These are phyloP conservation scores for Sarcomyxa edulis DNA, from an alignment of 768 basidiomycete genomes.

Conservation along the genomic window DNA sequence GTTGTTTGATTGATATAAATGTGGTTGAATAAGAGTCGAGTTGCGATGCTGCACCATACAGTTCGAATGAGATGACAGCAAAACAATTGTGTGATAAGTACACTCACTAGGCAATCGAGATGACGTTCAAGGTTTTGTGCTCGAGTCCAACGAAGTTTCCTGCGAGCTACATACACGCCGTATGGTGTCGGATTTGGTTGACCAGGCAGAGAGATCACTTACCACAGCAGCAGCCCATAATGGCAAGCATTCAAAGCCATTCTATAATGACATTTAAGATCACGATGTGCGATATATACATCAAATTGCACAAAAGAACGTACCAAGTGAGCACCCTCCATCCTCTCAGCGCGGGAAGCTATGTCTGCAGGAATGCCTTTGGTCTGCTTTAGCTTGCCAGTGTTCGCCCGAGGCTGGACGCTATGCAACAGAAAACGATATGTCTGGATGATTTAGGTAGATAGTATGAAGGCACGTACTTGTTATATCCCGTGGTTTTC, in stretches of 20 bases:
- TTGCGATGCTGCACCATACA: constrained; percentile 2
- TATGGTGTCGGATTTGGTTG: too few relatives aligned
- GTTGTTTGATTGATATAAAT: constrained; percentile 18
- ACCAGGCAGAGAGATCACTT: too few relatives aligned
- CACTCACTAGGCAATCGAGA: constrained; percentile 24
- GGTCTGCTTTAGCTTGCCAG: constrained; percentile 14
- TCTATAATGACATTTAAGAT: constrained; percentile 7
- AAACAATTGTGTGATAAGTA: not conserved
- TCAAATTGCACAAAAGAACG: not conserved
- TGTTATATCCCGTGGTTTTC: constrained; percentile 18
- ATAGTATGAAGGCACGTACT: too few relatives aligned
- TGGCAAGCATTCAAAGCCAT: constrained; percentile 27
- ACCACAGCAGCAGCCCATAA: constrained; percentile 29
- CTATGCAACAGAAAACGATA: too few relatives aligned
- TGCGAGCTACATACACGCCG: too few relatives aligned
- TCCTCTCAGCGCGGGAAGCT: constrained; percentile 20
- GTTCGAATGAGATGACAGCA: not conserved
- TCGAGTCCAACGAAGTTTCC: constrained; percentile 26
- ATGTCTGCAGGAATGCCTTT: constrained; percentile 18
- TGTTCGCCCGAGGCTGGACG: constrained; percentile 28
- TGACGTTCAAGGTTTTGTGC: constrained; percentile 21
- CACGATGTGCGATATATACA: not conserved
- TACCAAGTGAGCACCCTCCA: constrained; percentile 30
- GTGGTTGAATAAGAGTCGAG: constrained; percentile 17
- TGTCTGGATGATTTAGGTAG: too few relatives aligned